These are phyloP conservation scores for Rhipidocladum racemiflorum DNA, from an alignment of 176 grass and related monocot genomes.

Conservation along the genomic window DNA sequence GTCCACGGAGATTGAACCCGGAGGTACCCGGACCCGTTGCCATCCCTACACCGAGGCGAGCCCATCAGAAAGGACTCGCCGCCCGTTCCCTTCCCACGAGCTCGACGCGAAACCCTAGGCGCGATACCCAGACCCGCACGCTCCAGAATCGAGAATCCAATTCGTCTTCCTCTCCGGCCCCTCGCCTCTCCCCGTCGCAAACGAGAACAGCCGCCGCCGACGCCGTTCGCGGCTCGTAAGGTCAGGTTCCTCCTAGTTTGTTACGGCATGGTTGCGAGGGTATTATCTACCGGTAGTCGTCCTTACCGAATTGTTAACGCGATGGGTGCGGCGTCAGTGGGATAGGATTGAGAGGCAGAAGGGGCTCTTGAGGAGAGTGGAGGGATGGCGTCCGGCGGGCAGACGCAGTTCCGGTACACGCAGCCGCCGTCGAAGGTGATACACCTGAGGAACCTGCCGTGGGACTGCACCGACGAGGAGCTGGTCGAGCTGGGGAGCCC, in stretches of 20 bases:
- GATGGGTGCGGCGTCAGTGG: background rate
- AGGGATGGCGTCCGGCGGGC: slow-evolving; percentile 69
- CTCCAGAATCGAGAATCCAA: slow-evolving; percentile 7
- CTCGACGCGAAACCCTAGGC: slow-evolving; percentile 20
- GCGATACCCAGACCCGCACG: background rate
- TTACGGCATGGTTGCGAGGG: background rate
- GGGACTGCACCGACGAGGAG: slow-evolving; percentile 90
- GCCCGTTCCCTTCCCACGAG: no score
- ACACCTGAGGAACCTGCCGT: slow-evolving; percentile 87
- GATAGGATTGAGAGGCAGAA: background rate
- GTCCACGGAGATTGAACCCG: no score
- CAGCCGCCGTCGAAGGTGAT: slow-evolving; percentile 91
- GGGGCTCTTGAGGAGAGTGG: background rate
- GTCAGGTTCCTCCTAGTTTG: background rate
- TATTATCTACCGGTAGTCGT: background rate
- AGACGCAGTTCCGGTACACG: slow-evolving; percentile 82
- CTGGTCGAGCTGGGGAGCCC: slow-evolving; percentile 83
- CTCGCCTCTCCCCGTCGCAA: background rate
- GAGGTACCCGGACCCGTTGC: no score
- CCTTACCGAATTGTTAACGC: background rate
- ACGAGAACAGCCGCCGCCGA: background rate
- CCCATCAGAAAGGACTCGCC: no score
- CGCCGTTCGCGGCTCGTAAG: background rate
- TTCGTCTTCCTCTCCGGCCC: slow-evolving; percentile 24
- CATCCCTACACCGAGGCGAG: no score